Conservation (phyloP, 768 basidiomycete genomes). For the Pisolithus orientalis region DNA sequence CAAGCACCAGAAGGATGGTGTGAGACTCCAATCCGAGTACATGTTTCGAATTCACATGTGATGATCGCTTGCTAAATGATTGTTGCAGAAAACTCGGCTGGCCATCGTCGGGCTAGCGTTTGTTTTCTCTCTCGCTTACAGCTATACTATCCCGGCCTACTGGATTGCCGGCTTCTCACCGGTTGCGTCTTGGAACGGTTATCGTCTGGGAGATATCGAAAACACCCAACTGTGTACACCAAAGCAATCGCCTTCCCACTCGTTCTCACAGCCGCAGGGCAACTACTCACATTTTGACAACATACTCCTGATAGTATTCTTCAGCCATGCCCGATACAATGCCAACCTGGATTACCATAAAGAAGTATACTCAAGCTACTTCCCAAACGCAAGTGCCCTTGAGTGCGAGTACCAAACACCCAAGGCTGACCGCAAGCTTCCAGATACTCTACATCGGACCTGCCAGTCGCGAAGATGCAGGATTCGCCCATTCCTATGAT, state of each 20-base stretch:
- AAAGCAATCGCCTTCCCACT: conserved; percentile 15
- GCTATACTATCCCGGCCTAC: background rate
- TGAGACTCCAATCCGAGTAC: conserved; percentile 11
- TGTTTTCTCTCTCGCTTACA: background rate
- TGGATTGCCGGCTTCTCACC: background rate
- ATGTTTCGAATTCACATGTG: background rate
- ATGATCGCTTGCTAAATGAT: background rate
- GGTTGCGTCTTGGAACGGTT: background rate
- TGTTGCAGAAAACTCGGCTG: conserved; percentile 1
- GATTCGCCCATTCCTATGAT: conserved; percentile 45
- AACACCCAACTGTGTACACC: conserved; percentile 8
- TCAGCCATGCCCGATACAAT: conserved; percentile 44
- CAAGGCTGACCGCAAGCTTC: background rate
- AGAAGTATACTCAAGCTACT: conserved; percentile 42
- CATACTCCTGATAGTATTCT: conserved; percentile 43
- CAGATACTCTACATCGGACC: conserved; percentile 47
- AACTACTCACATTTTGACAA: conserved; percentile 35
- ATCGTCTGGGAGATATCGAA: background rate
- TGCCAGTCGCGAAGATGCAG: conserved; percentile 38
- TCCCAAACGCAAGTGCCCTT: conserved; percentile 38
- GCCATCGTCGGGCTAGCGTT: conserved; percentile 1
- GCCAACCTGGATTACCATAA: conserved; percentile 40
- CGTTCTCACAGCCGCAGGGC: conserved; percentile 7
- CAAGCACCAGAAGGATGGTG: background rate
- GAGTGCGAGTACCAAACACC: background rate